Conservation (phyloP, 2,329 filamentous ascomycete genomes). For the Fusarium sp. region DNA sequence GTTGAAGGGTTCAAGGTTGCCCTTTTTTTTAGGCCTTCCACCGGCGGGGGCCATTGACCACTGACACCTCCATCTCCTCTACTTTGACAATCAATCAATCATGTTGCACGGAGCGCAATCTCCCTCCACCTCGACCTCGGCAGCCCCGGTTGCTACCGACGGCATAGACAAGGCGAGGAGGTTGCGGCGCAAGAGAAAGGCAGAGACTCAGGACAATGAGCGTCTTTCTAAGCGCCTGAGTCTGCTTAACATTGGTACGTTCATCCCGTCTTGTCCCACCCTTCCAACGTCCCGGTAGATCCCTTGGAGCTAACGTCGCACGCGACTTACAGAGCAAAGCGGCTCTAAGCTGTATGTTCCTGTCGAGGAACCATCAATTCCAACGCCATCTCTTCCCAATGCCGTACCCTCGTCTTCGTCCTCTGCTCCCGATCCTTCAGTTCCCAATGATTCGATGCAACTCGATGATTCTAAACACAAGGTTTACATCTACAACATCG, state of each 20-base stretch:
- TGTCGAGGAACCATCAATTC: constrained; percentile 60
- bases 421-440: constrained; percentile 35
- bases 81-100: constrained; percentile 38
- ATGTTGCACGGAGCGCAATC: constrained; percentile 53
- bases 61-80: not conserved
- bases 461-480: constrained; percentile 88
- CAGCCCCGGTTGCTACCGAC: constrained; percentile 33
- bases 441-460: constrained; percentile 75
- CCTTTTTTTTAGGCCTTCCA: constrained; percentile 26
- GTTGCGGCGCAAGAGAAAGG: constrained; percentile 67
- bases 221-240: constrained; percentile 88
- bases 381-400: constrained; percentile 40
- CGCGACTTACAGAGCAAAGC: constrained; percentile 64
- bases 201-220: constrained; percentile 72
- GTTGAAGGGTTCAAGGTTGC: constrained; percentile 36
- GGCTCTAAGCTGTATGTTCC: constrained; percentile 75
- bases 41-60: constrained; percentile 6
- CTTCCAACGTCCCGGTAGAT: not conserved
- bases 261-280: constrained; percentile 7
- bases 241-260: constrained; percentile 81
- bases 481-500: constrained; percentile 91
- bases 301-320: constrained; percentile 7
- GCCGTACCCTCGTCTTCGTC: constrained; percentile 28
- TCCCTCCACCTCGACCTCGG: constrained; percentile 37
- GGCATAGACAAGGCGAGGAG: constrained; percentile 35